phyloP scores from a whole-genome alignment of 495 filamentous ascomycete genomes.

The Trichoderma gamsii region DNA sequence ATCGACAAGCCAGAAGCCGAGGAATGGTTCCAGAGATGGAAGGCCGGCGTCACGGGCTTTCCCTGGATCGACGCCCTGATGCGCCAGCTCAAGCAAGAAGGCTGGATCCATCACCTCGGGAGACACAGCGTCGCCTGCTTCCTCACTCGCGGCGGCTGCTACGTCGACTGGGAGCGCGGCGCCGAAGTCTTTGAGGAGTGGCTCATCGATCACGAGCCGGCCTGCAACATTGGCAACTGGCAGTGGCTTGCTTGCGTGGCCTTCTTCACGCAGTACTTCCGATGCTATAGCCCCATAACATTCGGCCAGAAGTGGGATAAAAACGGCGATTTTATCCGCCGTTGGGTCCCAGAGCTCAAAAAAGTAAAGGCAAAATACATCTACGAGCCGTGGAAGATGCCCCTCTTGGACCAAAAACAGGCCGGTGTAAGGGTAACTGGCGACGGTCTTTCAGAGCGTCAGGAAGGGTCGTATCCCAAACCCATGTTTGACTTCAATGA shows the following conservation, averaged over 20 bases:
- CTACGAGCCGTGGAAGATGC: conserved; percentile 69
- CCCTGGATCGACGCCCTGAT: conserved; percentile 72
- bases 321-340: conserved; percentile 51
- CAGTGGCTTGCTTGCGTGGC: conserved; percentile 70
- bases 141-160: conserved; percentile 65
- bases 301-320: conserved; percentile 65
- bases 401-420: conserved; percentile 52
- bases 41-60: conserved; percentile 58
- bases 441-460: conserved; percentile 35
- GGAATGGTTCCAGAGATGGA: conserved; percentile 60
- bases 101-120: conserved; percentile 71
- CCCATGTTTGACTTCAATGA: conserved; percentile 67
- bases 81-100: conserved; percentile 61
- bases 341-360: conserved; percentile 57
- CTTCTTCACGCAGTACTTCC: conserved; percentile 59
- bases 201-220: conserved; percentile 64
- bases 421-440: conserved; percentile 53
- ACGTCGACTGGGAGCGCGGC: conserved; percentile 66
- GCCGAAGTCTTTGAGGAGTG: conserved; percentile 69
- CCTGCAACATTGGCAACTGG: conserved; percentile 67
- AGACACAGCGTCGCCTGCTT: conserved; percentile 69
- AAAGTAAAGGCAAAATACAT: conserved; percentile 58
- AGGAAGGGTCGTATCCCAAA: conserved; percentile 51
- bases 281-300: conserved; percentile 58
- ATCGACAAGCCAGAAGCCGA: conserved; percentile 53